These are phyloP conservation scores for Nepenthes mirabilis DNA, from an alignment of 148 eudicot genomes.

Conservation along the genomic window DNA sequence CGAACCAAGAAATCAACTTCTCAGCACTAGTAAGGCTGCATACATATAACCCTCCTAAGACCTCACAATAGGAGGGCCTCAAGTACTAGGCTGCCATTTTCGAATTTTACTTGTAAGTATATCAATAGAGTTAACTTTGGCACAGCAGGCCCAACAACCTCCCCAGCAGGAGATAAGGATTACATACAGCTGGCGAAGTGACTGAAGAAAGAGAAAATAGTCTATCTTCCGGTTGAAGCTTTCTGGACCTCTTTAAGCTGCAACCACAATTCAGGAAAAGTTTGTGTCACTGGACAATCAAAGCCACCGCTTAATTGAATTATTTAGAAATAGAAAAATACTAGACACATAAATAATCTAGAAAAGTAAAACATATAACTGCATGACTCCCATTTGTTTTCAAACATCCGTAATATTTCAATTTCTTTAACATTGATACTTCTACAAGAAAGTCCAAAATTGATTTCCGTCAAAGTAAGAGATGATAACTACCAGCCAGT, in stretches of 20 bases:
- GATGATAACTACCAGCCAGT: no score
- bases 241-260: conserved; percentile 87
- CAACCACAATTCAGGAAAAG: conserved; percentile 12
- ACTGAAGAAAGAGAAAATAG: conserved; percentile 84
- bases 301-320: neutral
- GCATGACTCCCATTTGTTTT: no score
- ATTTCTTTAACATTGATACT: no score
- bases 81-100: no score
- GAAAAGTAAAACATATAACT: no score
- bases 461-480: no score
- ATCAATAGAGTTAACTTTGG: neutral
- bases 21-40: no score
- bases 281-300: conserved; percentile 1
- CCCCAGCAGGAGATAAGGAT: neutral
- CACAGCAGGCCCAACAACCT: neutral
- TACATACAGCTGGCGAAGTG: conserved; percentile 80
- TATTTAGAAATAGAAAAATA: neutral
- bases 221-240: conserved; percentile 95
- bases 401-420: no score
- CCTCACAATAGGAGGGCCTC: no score
- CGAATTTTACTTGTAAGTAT: neutral
- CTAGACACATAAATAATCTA: neutral
- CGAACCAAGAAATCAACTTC: no score
- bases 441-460: no score
- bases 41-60: no score